Base-by-base conservation (phyloP, 1,139 yeast species). In the Suhomyces choctaworum region DNA sequence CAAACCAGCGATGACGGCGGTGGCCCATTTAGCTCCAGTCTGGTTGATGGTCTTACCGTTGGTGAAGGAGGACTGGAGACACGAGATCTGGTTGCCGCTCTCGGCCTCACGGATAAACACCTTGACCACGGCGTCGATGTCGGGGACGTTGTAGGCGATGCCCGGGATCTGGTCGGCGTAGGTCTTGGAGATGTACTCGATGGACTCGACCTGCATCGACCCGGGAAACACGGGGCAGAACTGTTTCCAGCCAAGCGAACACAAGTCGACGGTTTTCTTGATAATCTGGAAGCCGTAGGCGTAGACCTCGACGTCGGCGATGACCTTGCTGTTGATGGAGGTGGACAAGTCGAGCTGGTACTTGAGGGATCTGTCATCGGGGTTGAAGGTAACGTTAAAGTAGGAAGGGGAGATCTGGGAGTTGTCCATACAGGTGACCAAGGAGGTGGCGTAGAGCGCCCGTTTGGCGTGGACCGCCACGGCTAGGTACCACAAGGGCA, bases 161-260 rank as follows among this genome's bases (percentile, higher is more conserved):
- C 80, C 82, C 0, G 92, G 94, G 41, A 84, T 75, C 56, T 62
- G 58, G 12, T 65, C 52, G 13, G 69, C 74, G 46, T 76, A 76
- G 5, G 52, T 47, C 12, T 60, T 45, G 25, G 72, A 58, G 34
- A 84, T 70, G 48, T 80, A 78, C 56, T 80, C 73, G 40, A 81
- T 63, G 27, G 88, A 77, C 42, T 83, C 82, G 29, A 84, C 70
- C 51, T 81, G 82, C 52, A 84, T 70, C 16, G 76, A 56, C 16
- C 92, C 92, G 0, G 92, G 88, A 46, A 66, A 79, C 27, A 84
- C 56, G 1, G 92, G 92, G 62, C 94, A 84, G 52, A 84, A 83
- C 59, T 84, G 92, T 52, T 81, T 82, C 86, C 89, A 81, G 15
- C 78, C 79, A 40, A 82, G 54, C 13, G 50, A 32, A 63, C 94